phyloP scores from a whole-genome alignment of 2,329 filamentous ascomycete genomes.

The Nigrospora sphaerica region DNA sequence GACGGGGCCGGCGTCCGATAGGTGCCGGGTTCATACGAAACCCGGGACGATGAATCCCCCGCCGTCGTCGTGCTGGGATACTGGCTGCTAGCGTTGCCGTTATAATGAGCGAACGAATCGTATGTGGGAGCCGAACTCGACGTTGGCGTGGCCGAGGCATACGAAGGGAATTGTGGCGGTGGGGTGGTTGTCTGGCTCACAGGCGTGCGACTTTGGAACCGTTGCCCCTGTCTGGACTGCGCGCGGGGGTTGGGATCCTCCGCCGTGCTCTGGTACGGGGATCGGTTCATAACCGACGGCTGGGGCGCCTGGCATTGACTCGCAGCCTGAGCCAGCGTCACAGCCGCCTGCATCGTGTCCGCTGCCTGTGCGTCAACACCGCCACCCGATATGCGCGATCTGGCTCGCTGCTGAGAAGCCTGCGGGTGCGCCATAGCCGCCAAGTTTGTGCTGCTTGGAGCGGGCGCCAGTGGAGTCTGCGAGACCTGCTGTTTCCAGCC shows the following conservation, averaged over 20 bases:
- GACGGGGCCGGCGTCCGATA: slow-evolving; percentile 17
- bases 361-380: slow-evolving; percentile 11
- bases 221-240: slow-evolving; percentile 16
- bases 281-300: slow-evolving; percentile 18
- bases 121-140: slow-evolving; percentile 17
- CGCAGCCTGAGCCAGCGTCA: slow-evolving; percentile 15
- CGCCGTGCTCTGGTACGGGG: slow-evolving; percentile 16
- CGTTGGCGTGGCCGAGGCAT: slow-evolving; percentile 13
- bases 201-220: slow-evolving; percentile 19
- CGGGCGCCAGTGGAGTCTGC: slow-evolving; percentile 9
- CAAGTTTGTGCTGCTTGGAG: slow-evolving; percentile 9
- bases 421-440: slow-evolving; percentile 13
- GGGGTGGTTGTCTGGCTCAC: slow-evolving; percentile 14
- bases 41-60: slow-evolving; percentile 11
- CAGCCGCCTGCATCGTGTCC: slow-evolving; percentile 11
- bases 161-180: slow-evolving; percentile 15
- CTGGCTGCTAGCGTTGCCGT: slow-evolving; percentile 12
- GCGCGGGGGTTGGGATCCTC: slow-evolving; percentile 6
- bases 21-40: slow-evolving; percentile 17
- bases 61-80: background rate
- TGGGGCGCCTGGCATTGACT: slow-evolving; percentile 17
- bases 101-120: slow-evolving; percentile 22
- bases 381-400: slow-evolving; percentile 12
- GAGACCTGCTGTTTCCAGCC: slow-evolving; percentile 1
- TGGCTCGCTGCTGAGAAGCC: slow-evolving; percentile 12